Evolutionary conservation across 23 red algal genomes (phyloP), one percentile per base, ranked within the genome.

Genomic region (Gracilaria domingensis): DNA sequence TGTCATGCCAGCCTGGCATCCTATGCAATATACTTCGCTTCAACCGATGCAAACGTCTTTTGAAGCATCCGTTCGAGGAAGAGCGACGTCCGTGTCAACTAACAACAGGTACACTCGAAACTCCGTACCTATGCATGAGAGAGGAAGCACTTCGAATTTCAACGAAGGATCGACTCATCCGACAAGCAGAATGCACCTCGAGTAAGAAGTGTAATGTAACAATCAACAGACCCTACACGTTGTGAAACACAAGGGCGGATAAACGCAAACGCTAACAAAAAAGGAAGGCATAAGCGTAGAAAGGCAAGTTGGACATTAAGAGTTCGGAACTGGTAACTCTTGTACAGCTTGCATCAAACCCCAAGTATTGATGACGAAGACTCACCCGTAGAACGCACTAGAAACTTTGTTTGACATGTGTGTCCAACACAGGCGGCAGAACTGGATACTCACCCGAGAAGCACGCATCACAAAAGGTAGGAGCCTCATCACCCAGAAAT

Each of bases 401-500:
- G 59, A 62, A 62, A 29, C 59, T 62, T 62, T 62, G 59, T 62
- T 28, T 30, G 59, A 62, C 26, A 8, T 62, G 1, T 12, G 59
- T 44, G 44, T 73, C 67, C 35, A 73, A 17, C 21, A 40, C 11
- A 36, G 74, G 79, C 11, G 96, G 96, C 51, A 88, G 40, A 29
- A 98, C 89, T 35, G 96, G 96, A 88, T 98, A 98, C 33, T 95
- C 75, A 26, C 90, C 93, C 17, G 84, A 92, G 62, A 98, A 98
- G 47, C 96, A 98, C 9, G 88, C 96, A 79, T 95, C 88, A 91
- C 96, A 98, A 75, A 94, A 98, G 20, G 87, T 95, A 13, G 55
- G 79, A 0, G 88, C 81, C 54, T 98, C 96, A 56, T 95, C 96
- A 14, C 88, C 96, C 24, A 98, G 81, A 72, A 98, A 98, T 16